Percentiles rank a stretch among this genome's conserved stretches.
These are phyloP conservation scores for Aschersonia sp. DNA, from an alignment of 2,329 filamentous ascomycete genomes.

Conservation along the genomic window DNA sequence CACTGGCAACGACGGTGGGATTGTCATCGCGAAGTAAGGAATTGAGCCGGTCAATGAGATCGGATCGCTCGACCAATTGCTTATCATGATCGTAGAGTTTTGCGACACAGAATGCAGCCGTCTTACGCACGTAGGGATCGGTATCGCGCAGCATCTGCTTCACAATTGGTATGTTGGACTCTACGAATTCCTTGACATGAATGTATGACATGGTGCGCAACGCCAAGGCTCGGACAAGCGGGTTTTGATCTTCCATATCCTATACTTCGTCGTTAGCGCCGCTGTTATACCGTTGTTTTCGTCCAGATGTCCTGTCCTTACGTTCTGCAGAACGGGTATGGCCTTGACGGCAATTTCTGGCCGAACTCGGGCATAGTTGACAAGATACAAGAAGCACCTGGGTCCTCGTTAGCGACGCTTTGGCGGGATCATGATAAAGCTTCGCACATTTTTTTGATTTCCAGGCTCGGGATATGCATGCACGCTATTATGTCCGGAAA, in stretches of 20 bases:
- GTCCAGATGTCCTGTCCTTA: constrained; percentile 21
- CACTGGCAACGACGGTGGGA: constrained; percentile 91
- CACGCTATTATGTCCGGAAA: constrained; percentile 92
- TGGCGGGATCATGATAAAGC: neutral
- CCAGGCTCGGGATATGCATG: constrained; percentile 87
- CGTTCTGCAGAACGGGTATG: constrained; percentile 71
- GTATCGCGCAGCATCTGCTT: constrained; percentile 71
- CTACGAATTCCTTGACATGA: constrained; percentile 90
- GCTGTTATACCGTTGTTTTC: neutral
- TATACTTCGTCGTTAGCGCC: constrained; percentile 20
- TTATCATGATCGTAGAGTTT: constrained; percentile 97
- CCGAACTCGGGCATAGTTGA: constrained; percentile 92
- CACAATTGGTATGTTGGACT: constrained; percentile 73
- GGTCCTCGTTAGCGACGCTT: neutral
- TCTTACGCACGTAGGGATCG: constrained; percentile 96
- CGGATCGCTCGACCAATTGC: constrained; percentile 75
- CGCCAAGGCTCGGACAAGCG: constrained; percentile 80
- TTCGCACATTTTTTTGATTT: constrained; percentile 96
- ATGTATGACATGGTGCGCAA: constrained; percentile 95
- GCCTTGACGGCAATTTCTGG: constrained; percentile 90
- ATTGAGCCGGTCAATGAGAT: constrained; percentile 86
- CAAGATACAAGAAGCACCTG: constrained; percentile 95
- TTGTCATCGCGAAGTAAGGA: constrained; percentile 87
- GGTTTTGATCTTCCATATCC: constrained; percentile 91
- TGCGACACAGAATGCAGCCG: constrained; percentile 87